These are phyloP conservation scores for Monilinia laxa DNA, from an alignment of 2,329 filamentous ascomycete species.

Conservation along the genomic window DNA sequence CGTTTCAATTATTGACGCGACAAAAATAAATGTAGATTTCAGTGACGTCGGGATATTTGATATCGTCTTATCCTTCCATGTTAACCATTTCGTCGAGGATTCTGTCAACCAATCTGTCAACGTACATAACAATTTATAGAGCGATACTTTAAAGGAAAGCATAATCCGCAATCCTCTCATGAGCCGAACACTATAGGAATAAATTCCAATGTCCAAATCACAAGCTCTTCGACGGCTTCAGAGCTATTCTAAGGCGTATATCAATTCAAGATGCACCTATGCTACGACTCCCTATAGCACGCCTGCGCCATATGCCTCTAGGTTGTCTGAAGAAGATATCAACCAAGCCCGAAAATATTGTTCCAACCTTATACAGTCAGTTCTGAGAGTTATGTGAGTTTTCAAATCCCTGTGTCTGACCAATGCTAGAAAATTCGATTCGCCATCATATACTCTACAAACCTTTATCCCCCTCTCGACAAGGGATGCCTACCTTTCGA, in stretches of 20 bases:
- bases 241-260: slow-evolving; percentile 24
- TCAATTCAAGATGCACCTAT: slow-evolving; percentile 33
- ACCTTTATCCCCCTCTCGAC: slow-evolving; percentile 76
- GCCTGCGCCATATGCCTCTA: slow-evolving; percentile 38
- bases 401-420: slow-evolving; percentile 25
- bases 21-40: slow-evolving; percentile 18
- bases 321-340: slow-evolving; percentile 40
- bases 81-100: neutral
- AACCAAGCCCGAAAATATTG: slow-evolving; percentile 40
- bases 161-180: neutral
- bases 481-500: slow-evolving; percentile 81
- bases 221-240: slow-evolving; percentile 30
- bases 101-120: neutral
- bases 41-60: slow-evolving; percentile 26
- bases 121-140: neutral
- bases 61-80: neutral
- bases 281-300: slow-evolving; percentile 39
- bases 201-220: slow-evolving; percentile 12
- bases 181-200: neutral
- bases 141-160: neutral
- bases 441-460: slow-evolving; percentile 81
- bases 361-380: slow-evolving; percentile 40
- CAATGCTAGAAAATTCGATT: slow-evolving; percentile 73
- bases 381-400: slow-evolving; percentile 13
- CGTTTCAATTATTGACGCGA: slow-evolving; percentile 22